phyloP scores from a whole-genome alignment of 768 basidiomycete genomes.

The Rhizopogon vinicolor region DNA sequence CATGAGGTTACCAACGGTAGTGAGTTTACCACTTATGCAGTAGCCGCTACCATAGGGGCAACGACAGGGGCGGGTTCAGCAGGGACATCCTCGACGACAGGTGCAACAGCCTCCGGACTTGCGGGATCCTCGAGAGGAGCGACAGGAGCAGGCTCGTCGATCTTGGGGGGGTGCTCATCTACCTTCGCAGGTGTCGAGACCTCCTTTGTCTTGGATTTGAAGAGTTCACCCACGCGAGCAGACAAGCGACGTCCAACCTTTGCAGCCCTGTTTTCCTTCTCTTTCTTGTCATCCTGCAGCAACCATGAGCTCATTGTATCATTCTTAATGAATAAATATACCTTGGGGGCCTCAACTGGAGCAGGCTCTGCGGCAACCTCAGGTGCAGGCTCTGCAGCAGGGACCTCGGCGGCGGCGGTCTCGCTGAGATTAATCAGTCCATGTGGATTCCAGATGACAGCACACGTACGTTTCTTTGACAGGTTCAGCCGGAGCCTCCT shows the following conservation, averaged over 20 bases:
- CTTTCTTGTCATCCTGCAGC: slow-evolving; percentile 45
- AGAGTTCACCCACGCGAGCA: slow-evolving; percentile 75
- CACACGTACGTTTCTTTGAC: slow-evolving; percentile 67
- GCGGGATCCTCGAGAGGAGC: slow-evolving; percentile 83
- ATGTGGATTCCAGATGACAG: neutral
- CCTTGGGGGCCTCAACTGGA: slow-evolving; percentile 40
- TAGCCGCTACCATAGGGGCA: slow-evolving; percentile 68
- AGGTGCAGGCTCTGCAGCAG: slow-evolving; percentile 20
- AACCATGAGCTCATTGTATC: neutral
- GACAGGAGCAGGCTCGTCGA: slow-evolving; percentile 77
- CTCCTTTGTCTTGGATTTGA: slow-evolving; percentile 75
- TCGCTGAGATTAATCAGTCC: slow-evolving; percentile 31
- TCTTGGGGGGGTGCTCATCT: slow-evolving; percentile 84
- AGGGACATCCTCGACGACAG: slow-evolving; percentile 19
- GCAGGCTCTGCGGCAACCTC: slow-evolving; percentile 27
- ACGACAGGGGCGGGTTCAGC: slow-evolving; percentile 41
- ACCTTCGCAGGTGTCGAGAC: slow-evolving; percentile 72
- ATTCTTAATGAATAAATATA: slow-evolving; percentile 12
- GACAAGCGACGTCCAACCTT: slow-evolving; percentile 85
- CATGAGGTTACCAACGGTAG: slow-evolving; percentile 26
- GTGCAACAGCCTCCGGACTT: slow-evolving; percentile 38
- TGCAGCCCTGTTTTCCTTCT: slow-evolving; percentile 41
- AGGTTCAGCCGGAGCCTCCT: slow-evolving; percentile 43
- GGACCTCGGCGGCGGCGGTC: slow-evolving; percentile 28
- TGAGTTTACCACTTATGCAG: slow-evolving; percentile 53